Base-by-base conservation (phyloP, 2,329 filamentous ascomycete genomes). In the Acarospora socialis region DNA sequence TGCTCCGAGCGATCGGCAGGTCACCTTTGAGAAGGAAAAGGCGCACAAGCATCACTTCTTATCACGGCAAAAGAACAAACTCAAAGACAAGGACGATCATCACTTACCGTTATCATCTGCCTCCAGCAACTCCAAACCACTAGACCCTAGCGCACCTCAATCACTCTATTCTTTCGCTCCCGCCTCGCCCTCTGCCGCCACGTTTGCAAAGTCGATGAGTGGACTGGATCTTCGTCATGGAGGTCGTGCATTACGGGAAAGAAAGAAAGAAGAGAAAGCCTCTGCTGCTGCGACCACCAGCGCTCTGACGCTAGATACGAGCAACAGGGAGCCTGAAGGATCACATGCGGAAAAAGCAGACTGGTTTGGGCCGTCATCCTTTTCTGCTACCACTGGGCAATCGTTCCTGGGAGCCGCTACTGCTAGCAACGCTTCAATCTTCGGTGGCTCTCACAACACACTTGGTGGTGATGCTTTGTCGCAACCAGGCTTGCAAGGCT, bases 131-230 rank as follows among this genome's bases (percentile, higher is more conserved):
- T 77, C 73, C 4, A 66, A 66, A 42, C 69, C 73, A 2, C 66
- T 70, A 1, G 72, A 77, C 46, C 68, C 73, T 5, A 70, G 63
- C 42, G 68, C 70, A 17, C 69, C 73, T 3, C 64, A 73, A 35
- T 73, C 73, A 3, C 55, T 78, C 3, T 78, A 78, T 49, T 74
- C 67, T 0, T 79, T 79, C 45, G 66, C 68, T 1, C 73, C 74
- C 1, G 66, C 73, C 3, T 77, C 73, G 2, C 73, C 73, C 3
- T 60, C 63, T n/a, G 59, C 63, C 19, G 65, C 59, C 5, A 55
- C 66, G 1, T 92, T 95, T 51, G 67, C 76, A 21, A 92, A 90
- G 56, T 79, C 77, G 3, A 80, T 90, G 48, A 87, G 80, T 37
- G 80, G 79, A 0, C 61, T 87, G 25, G 81, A 87, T 53, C 59